A percentile compares a stretch with the other conserved stretches of the same genome.
phyloP scores from a whole-genome alignment of 1,284 basidiomycete genomes.

The Coniferiporia weirii region DNA sequence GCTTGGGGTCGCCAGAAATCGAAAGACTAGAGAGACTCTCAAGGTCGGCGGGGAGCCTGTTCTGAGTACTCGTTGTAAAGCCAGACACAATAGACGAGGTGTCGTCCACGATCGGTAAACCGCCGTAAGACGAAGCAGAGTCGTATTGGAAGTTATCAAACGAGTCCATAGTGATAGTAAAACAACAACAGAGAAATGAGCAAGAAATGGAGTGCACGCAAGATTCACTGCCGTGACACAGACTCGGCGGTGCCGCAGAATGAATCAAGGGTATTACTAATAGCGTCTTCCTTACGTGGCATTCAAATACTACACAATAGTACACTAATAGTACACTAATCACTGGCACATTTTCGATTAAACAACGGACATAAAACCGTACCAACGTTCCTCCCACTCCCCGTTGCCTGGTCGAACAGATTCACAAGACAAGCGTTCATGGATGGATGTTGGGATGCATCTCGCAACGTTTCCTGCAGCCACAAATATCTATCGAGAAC shows the following conservation, averaged over 20 bases:
- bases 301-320: no score
- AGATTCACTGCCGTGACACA: no score
- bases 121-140: slow-evolving; percentile 71
- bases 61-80: slow-evolving; percentile 65
- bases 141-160: slow-evolving; percentile 88
- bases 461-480: slow-evolving; percentile 29
- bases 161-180: slow-evolving; percentile 7
- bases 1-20: slow-evolving; percentile 49
- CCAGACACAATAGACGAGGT: slow-evolving; percentile 65
- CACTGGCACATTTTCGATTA: neutral
- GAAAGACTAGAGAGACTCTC: slow-evolving; percentile 56
- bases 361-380: slow-evolving; percentile 17
- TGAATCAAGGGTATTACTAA: neutral
- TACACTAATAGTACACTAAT: neutral
- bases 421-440: slow-evolving; percentile 17
- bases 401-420: slow-evolving; percentile 23
- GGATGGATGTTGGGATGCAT: neutral
- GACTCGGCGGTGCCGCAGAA: neutral
- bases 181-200: neutral
- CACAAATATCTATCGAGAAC: slow-evolving; percentile 35
- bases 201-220: neutral
- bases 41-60: slow-evolving; percentile 49
- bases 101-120: slow-evolving; percentile 74
- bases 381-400: slow-evolving; percentile 25
- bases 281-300: neutral